phyloP scores from a whole-genome alignment of 768 basidiomycete species.

The Gyrodon lividus region DNA sequence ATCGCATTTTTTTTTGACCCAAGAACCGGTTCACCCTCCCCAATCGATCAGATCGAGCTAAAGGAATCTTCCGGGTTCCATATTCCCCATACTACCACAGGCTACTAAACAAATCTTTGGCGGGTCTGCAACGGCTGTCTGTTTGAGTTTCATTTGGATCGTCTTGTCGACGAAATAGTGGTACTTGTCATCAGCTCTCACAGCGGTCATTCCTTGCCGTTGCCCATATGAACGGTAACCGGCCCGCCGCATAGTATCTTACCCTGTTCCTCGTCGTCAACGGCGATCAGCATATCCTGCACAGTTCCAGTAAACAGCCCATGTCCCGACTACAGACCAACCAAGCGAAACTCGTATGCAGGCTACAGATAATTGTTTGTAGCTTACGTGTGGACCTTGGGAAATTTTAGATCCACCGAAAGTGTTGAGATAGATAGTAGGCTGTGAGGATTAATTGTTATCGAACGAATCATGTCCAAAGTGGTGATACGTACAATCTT shows the following conservation, averaged over 20 bases:
- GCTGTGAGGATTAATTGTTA: not conserved
- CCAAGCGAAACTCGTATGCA: too few relatives aligned
- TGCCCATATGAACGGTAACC: not conserved
- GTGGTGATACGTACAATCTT: conserved; percentile 1
- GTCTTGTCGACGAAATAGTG: conserved; percentile 18
- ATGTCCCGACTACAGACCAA: not conserved
- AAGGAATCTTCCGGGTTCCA: conserved; percentile 14
- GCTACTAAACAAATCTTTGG: conserved; percentile 17
- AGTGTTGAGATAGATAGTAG: not conserved
- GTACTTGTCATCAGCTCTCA: conserved; percentile 20
- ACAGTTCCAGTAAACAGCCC: not conserved
- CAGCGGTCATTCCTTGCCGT: conserved; percentile 28
- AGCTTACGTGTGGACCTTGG: not conserved
- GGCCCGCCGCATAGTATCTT: too few relatives aligned
- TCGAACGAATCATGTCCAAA: not conserved
- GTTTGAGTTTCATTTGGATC: conserved; percentile 32
- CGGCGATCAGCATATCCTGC: not conserved
- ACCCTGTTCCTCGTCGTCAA: not conserved
- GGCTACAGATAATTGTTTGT: too few relatives aligned
- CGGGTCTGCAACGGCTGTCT: conserved; percentile 25
- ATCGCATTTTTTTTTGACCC: conserved; percentile 9
- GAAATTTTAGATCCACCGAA: not conserved
- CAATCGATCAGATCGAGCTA: not conserved
- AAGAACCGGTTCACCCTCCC: conserved; percentile 18
- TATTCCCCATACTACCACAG: conserved; percentile 5